phyloP scores from a whole-genome alignment of 352 stramenopile genomes.

The Thraustochytrium striatum region DNA sequence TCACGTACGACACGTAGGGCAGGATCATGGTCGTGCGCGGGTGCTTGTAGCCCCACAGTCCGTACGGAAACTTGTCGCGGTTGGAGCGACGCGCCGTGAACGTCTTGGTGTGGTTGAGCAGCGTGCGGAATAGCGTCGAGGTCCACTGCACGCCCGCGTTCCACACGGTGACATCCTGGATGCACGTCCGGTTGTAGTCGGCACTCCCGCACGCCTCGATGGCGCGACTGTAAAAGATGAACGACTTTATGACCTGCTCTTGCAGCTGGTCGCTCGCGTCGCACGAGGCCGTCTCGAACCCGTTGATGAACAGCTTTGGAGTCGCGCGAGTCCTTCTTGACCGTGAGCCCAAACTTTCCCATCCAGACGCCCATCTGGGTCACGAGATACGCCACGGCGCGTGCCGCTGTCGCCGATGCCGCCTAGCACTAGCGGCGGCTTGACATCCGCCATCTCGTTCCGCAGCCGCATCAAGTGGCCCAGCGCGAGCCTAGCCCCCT shows the following conservation, averaged over 20 bases:
- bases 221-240: constrained; percentile 18
- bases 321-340: constrained; percentile 41
- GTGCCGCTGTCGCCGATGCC: constrained; percentile 31
- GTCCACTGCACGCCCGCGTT: constrained; percentile 17
- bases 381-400: constrained; percentile 29
- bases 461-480: not conserved
- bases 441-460: not conserved
- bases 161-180: not conserved
- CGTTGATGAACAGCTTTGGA: constrained; percentile 44
- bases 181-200: not conserved
- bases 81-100: not conserved
- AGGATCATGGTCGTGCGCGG: constrained; percentile 17
- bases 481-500: too few relatives aligned
- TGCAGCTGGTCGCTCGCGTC: not conserved
- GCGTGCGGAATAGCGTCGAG: not conserved
- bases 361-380: constrained; percentile 44
- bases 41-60: constrained; percentile 42
- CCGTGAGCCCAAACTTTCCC: constrained; percentile 27
- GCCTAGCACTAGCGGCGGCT: not conserved
- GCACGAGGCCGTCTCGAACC: not conserved
- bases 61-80: constrained; percentile 7
- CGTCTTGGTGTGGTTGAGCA: not conserved
- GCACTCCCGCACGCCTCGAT: not conserved
- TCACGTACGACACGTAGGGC: constrained; percentile 21
- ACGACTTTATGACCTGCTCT: constrained; percentile 16